These are phyloP conservation scores for Trypanosoma brucei DNA, from an alignment of 208 protist genomes.

Conservation along the genomic window DNA sequence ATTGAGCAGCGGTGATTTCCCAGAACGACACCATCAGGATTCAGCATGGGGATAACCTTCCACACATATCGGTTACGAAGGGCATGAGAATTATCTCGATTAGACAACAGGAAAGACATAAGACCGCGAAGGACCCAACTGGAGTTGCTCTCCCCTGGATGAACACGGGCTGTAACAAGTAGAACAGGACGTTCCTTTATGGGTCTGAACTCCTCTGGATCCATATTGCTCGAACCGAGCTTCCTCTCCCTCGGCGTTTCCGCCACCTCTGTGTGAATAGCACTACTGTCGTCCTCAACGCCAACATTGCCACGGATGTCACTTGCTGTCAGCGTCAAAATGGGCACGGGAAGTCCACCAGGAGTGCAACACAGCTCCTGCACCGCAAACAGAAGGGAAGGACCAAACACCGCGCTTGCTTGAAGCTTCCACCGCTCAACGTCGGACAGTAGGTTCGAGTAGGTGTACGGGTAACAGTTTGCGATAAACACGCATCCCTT, in stretches of 20 bases:
- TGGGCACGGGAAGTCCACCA: constrained; percentile 78
- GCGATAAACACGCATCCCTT: constrained; percentile 89
- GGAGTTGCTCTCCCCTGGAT: constrained; percentile 96
- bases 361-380: constrained; percentile 86
- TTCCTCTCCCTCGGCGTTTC: not conserved
- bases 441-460: constrained; percentile 83
- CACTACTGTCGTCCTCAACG: constrained; percentile 18
- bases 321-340: constrained; percentile 89
- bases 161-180: constrained; percentile 93
- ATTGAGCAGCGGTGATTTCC: constrained; percentile 97
- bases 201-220: not conserved
- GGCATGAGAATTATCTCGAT: constrained; percentile 7
- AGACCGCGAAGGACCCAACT: constrained; percentile 96
- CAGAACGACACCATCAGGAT: constrained; percentile 96
- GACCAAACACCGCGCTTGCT: constrained; percentile 2
- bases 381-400: constrained; percentile 19
- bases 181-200: constrained; percentile 64
- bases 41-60: constrained; percentile 98
- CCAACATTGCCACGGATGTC: constrained; percentile 21
- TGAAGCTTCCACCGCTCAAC: constrained; percentile 27
- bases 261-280: not conserved
- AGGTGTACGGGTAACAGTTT: constrained; percentile 96
- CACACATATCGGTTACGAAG: constrained; percentile 81
- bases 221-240: not conserved
- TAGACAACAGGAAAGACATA: constrained; percentile 76